Percentiles rank a stretch among this genome's conserved stretches.
These are phyloP conservation scores for Sporothrix schenckii DNA, from an alignment of 2,329 filamentous ascomycete genomes.

Conservation along the genomic window DNA sequence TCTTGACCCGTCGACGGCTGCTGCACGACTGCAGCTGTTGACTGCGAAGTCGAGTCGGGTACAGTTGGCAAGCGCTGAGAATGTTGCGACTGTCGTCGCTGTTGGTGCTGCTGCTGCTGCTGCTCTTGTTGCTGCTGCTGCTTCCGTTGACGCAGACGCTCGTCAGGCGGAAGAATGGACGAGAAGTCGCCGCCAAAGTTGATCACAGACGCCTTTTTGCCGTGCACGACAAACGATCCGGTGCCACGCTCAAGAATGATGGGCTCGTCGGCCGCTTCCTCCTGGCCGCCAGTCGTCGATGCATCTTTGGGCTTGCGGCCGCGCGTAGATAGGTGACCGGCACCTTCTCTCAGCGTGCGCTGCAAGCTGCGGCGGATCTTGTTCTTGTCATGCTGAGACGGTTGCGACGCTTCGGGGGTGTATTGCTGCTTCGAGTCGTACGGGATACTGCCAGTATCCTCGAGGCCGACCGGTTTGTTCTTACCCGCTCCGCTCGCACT, in stretches of 20 bases:
- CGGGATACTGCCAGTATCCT: background rate
- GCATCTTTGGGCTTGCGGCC: constrained; percentile 74
- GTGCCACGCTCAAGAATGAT: constrained; percentile 76
- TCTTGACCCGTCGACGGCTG: constrained; percentile 10
- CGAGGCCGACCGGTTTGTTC: constrained; percentile 16
- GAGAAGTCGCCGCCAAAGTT: constrained; percentile 95
- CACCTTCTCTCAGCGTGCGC: constrained; percentile 82
- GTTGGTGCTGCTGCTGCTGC: constrained; percentile 35
- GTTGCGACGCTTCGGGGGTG: constrained; percentile 36
- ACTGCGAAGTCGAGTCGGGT: constrained; percentile 38
- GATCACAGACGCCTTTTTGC: constrained; percentile 96
- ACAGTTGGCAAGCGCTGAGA: constrained; percentile 33
- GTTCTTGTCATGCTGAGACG: constrained; percentile 52
- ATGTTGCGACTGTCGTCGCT: constrained; percentile 34
- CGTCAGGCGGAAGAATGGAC: constrained; percentile 68
- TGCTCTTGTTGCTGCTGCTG: constrained; percentile 43
- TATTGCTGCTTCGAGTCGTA: constrained; percentile 22
- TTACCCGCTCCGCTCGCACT: constrained; percentile 2
- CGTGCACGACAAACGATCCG: constrained; percentile 93
- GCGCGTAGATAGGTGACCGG: constrained; percentile 66
- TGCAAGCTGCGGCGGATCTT: constrained; percentile 85
- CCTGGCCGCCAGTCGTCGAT: background rate
- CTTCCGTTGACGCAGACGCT: constrained; percentile 68
- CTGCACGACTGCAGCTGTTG: constrained; percentile 41
- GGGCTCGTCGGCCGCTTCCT: constrained; percentile 48